A percentile compares a stretch with the other conserved stretches of the same genome.
phyloP scores from a whole-genome alignment of 495 filamentous ascomycete species.

The Daldinia childiae region DNA sequence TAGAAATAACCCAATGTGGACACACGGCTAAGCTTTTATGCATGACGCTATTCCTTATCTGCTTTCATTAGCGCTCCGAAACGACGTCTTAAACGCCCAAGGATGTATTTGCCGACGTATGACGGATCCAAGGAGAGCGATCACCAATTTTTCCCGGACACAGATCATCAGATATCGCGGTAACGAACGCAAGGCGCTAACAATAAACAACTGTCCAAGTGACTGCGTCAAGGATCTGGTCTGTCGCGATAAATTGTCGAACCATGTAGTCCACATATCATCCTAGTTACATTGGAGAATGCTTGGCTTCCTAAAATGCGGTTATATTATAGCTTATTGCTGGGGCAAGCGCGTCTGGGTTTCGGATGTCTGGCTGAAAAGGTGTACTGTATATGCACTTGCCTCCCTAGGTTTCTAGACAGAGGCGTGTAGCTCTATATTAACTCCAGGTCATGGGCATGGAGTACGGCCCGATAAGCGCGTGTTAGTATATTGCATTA shows the following conservation, averaged over 20 bases:
- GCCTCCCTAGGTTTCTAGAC: not conserved
- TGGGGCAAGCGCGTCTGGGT: constrained; percentile 19
- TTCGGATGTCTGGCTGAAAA: constrained; percentile 15
- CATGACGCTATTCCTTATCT: constrained; percentile 16
- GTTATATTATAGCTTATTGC: not conserved
- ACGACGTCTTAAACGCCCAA: constrained; percentile 9
- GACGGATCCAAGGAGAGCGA: not conserved
- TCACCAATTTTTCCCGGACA: not conserved
- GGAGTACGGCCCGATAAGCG: constrained; percentile 36
- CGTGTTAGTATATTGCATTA: constrained; percentile 9
- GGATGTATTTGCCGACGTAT: constrained; percentile 8
- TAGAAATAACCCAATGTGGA: not conserved
- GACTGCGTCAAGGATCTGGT: constrained; percentile 4
- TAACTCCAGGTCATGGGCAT: not conserved
- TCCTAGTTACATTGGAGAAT: constrained; percentile 1
- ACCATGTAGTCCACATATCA: not conserved
- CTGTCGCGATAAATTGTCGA: constrained; percentile 11
- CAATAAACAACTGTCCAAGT: constrained; percentile 1
- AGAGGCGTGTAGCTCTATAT: not conserved
- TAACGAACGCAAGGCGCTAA: not conserved
- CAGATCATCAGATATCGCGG: not conserved
- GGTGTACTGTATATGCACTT: not conserved
- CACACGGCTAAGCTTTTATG: not conserved
- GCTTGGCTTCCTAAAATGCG: constrained; percentile 3
- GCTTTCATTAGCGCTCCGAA: constrained; percentile 10